phyloP scores from a whole-genome alignment of 1,284 basidiomycete genomes.

The Coniferiporia weirii region DNA sequence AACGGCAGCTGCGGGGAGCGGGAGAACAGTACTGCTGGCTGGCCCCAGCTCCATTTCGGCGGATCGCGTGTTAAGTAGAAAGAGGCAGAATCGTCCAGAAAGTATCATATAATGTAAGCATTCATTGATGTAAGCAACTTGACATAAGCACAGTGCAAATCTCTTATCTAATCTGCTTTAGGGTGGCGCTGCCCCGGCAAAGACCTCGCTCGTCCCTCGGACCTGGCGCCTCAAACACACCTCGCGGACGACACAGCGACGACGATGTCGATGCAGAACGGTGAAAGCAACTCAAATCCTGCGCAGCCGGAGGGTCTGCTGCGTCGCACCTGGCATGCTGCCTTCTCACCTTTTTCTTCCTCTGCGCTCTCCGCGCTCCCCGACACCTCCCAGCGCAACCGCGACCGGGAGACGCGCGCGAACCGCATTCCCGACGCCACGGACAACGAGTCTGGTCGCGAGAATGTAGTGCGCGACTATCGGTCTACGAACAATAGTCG shows the following conservation, averaged over 20 bases:
- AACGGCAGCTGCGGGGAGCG: background rate
- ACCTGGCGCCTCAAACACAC: background rate
- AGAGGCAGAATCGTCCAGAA: constrained; percentile 5
- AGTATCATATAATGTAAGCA: constrained; percentile 1
- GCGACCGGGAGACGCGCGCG: constrained; percentile 58
- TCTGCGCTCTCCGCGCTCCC: constrained; percentile 65
- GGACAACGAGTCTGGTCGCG: constrained; percentile 34
- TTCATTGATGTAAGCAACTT: background rate
- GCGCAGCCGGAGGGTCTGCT: constrained; percentile 21
- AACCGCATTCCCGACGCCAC: constrained; percentile 63
- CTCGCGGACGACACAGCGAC: background rate
- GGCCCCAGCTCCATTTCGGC: no score
- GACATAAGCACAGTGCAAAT: no score
- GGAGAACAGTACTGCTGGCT: no score
- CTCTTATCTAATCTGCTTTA: background rate
- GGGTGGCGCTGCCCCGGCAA: no score
- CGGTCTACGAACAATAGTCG: constrained; percentile 49
- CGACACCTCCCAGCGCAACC: constrained; percentile 40
- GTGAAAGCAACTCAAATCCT: background rate
- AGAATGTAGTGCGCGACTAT: constrained; percentile 46
- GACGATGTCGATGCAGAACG: background rate
- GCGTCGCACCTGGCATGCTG: constrained; percentile 49
- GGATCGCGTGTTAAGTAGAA: background rate
- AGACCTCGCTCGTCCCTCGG: background rate
- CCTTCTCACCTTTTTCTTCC: constrained; percentile 68